Evolutionary conservation across 2,329 filamentous ascomycete species (phyloP), one percentile per base, ranked within the genome.

Genomic region (Kalaharituber pfeilii): DNA sequence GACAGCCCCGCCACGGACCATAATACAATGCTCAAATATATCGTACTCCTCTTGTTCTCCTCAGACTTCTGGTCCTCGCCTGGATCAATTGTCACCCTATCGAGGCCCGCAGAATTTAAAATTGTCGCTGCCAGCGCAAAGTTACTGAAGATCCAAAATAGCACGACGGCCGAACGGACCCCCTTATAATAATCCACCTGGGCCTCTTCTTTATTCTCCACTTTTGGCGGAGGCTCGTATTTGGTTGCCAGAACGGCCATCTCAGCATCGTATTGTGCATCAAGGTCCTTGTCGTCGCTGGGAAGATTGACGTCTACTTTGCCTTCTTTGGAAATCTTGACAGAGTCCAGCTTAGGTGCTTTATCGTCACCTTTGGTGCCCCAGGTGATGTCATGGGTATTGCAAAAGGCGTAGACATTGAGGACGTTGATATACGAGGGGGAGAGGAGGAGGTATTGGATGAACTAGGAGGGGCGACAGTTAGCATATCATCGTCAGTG

Each of bases 141-240:
- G 69, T 98, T 98, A 66, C 81, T 87, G 64, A 96, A 86, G 76
- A 98, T 94, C 91, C 91, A 98, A 61, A 84, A 80, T 51, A 96
- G 73, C 27, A 98, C 91, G 62, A 95, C 88, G 26, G 86, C 79
- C 20, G 85, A 93, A 59, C 91, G 80, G 67, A 98, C 94, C 61
- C 88, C 91, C 64, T 88, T 87, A 76, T 98, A 98, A 71, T 96
- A 98, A 68, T 98, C 91, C 73, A 95, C 86, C 68, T 98, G 89
- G 65, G 84, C 86, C 66, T 95, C 88, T 44, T 71, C 66, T 9
- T 76, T 69, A n/a, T 72, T 72, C 2, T 70, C 60, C 1, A 58
- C 55, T 18, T 66, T 65, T 30, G 79, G 75, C 59, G 86, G 81
- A 59, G 82, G 79, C 26, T 82, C 80, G 47, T 79, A 79, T 69